Evolutionary conservation across 805 yeast genomes (phyloP).

Genomic region (Ogataea allantospora): DNA sequence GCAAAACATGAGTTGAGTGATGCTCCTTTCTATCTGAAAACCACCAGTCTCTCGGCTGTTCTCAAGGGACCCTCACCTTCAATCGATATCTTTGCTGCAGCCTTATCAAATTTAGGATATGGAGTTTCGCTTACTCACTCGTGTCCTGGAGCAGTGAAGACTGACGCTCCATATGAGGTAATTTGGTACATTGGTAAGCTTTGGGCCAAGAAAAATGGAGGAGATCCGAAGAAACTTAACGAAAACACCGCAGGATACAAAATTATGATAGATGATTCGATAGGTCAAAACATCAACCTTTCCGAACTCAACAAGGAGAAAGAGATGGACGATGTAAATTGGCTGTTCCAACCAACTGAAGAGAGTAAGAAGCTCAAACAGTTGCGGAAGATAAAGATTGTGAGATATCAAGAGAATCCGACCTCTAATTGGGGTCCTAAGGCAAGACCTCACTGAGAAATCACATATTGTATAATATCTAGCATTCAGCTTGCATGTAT

Average conservation of each 20-base stretch:
- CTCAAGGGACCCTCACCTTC: constrained; percentile 85
- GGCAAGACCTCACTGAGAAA: constrained; percentile 48
- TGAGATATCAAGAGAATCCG: constrained; percentile 90
- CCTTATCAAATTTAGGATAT: constrained; percentile 81
- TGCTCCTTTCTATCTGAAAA: constrained; percentile 78
- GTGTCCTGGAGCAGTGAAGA: constrained; percentile 78
- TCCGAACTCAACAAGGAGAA: constrained; percentile 25
- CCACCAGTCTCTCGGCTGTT: constrained; percentile 71
- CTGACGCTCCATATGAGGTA: constrained; percentile 82
- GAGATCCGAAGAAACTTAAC: constrained; percentile 40
- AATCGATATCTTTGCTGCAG: constrained; percentile 66
- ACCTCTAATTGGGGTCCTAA: constrained; percentile 97
- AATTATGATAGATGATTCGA: constrained; percentile 46
- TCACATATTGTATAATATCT: neutral
- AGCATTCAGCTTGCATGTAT: neutral
- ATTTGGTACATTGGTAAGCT: constrained; percentile 71
- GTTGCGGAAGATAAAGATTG: constrained; percentile 73
- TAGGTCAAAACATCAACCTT: constrained; percentile 36
- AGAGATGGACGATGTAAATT: constrained; percentile 30
- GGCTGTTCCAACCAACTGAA: constrained; percentile 62
- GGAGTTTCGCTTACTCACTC: constrained; percentile 88
- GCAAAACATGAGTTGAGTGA: constrained; percentile 67
- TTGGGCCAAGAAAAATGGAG: constrained; percentile 52
- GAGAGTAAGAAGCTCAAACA: constrained; percentile 55
- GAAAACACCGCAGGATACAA: constrained; percentile 57